Evolutionary conservation across 495 filamentous ascomycete genomes (phyloP).

Genomic region (Trichodelitschia bisporula): DNA sequence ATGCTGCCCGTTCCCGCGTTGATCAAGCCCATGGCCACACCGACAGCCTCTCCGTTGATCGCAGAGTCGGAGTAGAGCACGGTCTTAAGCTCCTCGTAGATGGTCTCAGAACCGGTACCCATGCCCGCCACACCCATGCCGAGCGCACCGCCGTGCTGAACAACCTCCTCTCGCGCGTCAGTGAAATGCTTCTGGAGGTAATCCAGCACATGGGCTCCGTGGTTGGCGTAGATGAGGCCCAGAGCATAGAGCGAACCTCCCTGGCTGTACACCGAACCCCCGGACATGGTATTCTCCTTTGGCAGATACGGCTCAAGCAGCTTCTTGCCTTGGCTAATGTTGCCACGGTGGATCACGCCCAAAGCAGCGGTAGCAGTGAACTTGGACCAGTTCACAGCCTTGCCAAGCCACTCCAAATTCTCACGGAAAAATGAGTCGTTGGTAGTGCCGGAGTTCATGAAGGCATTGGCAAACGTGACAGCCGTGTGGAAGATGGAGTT

Average conservation of each 20-base stretch:
- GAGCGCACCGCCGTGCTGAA: conserved; percentile 88
- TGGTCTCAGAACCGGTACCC: conserved; percentile 73
- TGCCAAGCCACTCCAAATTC: conserved; percentile 93
- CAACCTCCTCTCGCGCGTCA: conserved; percentile 71
- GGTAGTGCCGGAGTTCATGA: conserved; percentile 98
- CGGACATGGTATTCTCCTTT: conserved; percentile 38
- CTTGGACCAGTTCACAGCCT: conserved; percentile 99
- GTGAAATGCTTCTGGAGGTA: conserved; percentile 75
- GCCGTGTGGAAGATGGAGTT: conserved; percentile 98
- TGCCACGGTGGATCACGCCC: conserved; percentile 89
- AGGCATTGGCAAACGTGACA: conserved; percentile 90
- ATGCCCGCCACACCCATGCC: conserved; percentile 94
- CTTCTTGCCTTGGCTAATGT: conserved; percentile 77
- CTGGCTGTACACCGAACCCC: conserved; percentile 82
- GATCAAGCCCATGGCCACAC: conserved; percentile 83
- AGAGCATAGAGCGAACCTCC: conserved; percentile 90
- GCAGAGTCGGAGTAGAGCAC: conserved; percentile 84
- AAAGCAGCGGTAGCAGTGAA: conserved; percentile 94
- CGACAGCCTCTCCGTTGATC: conserved; percentile 89
- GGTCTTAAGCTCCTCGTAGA: conserved; percentile 72
- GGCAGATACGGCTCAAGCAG: conserved; percentile 89
- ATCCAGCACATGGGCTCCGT: conserved; percentile 76
- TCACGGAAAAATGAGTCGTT: conserved; percentile 95
- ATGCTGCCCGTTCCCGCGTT: conserved; percentile 92
- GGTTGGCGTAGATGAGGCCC: conserved; percentile 92